A percentile compares a stretch with the other conserved stretches of the same genome.
These are phyloP conservation scores for Paecilomyces dactylethromorphus DNA, from an alignment of 2,329 filamentous ascomycete species.

Conservation along the genomic window DNA sequence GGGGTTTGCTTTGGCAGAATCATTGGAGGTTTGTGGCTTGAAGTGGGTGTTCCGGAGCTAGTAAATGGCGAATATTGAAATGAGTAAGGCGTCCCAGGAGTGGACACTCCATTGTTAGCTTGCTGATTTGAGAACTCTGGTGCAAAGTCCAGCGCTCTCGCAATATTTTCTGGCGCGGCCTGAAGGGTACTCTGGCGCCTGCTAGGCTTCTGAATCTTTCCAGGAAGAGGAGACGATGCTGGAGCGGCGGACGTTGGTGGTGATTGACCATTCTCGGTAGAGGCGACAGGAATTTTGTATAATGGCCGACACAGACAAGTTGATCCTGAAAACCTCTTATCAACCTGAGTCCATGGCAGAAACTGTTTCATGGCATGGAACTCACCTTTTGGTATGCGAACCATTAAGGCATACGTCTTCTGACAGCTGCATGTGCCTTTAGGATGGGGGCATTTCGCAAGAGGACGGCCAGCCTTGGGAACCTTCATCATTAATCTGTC, in stretches of 20 bases:
- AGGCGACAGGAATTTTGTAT: slow-evolving; percentile 28
- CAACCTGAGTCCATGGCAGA: background rate
- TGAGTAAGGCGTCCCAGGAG: slow-evolving; percentile 3
- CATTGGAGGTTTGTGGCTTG: background rate
- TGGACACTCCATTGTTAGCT: slow-evolving; percentile 11
- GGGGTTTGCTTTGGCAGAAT: background rate
- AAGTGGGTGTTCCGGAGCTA: background rate
- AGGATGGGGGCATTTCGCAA: slow-evolving; percentile 42
- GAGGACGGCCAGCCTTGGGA: slow-evolving; percentile 41
- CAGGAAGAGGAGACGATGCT: slow-evolving; percentile 18
- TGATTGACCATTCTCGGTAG: slow-evolving; percentile 14
- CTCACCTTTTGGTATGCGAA: slow-evolving; percentile 38
- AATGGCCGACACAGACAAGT: slow-evolving; percentile 36
- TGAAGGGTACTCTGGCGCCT: slow-evolving; percentile 27
- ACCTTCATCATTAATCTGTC: slow-evolving; percentile 46
- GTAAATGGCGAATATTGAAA: background rate
- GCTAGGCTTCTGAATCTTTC: slow-evolving; percentile 29
- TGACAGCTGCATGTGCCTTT: slow-evolving; percentile 37
- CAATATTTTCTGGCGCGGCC: slow-evolving; percentile 25
- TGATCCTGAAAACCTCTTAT: slow-evolving; percentile 23
- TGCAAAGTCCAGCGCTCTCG: slow-evolving; percentile 24
- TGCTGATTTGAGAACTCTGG: slow-evolving; percentile 16
- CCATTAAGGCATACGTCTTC: slow-evolving; percentile 38
- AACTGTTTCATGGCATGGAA: background rate
- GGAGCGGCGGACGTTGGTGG: slow-evolving; percentile 9